These are phyloP conservation scores for Sungouiozyma intestinalis DNA, from an alignment of 805 yeast species.

Conservation along the genomic window DNA sequence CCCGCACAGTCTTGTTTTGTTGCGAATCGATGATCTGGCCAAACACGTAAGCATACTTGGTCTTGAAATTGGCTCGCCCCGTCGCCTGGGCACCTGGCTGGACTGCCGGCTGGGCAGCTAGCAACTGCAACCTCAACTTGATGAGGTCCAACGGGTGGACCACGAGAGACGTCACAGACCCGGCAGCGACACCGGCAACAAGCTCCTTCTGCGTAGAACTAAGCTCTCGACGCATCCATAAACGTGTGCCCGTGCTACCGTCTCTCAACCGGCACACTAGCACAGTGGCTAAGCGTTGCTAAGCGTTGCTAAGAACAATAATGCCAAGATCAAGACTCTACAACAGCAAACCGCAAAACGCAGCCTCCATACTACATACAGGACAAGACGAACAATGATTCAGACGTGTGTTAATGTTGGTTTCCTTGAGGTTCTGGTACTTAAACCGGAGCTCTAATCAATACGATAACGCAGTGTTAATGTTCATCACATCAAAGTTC, in stretches of 20 bases:
- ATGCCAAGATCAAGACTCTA: too few relatives aligned
- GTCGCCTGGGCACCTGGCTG: background rate
- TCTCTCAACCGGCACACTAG: too few relatives aligned
- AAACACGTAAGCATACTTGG: background rate
- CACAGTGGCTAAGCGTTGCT: too few relatives aligned
- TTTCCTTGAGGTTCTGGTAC: conserved; percentile 10
- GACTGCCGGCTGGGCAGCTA: conserved; percentile 12
- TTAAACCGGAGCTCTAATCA: conserved; percentile 14
- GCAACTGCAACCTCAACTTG: conserved; percentile 73
- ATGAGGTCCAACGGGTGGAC: conserved; percentile 87
- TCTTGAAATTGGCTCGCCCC: background rate
- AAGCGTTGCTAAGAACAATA: too few relatives aligned
- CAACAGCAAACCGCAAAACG: too few relatives aligned
- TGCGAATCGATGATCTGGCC: background rate
- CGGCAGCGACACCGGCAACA: conserved; percentile 70
- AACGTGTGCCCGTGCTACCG: too few relatives aligned
- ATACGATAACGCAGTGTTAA: conserved; percentile 30
- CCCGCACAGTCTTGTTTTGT: conserved; percentile 2
- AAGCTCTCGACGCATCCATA: background rate
- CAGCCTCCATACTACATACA: too few relatives aligned
- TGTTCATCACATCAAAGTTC: conserved; percentile 11
- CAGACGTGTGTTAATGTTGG: conserved; percentile 9
- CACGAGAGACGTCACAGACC: conserved; percentile 63
- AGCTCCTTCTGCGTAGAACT: conserved; percentile 37
- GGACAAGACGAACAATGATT: conserved; percentile 1